These are phyloP conservation scores for Suillus ampliporus DNA, from an alignment of 768 basidiomycete species.

Conservation along the genomic window DNA sequence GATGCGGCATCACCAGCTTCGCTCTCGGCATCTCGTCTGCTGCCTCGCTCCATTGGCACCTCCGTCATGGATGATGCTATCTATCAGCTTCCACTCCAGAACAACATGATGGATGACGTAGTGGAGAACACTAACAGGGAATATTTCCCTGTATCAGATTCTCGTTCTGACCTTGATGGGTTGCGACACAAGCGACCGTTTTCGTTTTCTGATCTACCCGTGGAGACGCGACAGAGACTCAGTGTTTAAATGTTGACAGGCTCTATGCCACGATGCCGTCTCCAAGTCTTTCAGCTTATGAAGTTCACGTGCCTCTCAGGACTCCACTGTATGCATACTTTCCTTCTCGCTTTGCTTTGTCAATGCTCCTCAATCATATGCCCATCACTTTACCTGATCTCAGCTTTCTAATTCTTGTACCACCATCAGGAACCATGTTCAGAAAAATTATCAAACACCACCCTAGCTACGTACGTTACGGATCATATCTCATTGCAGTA, in stretches of 20 bases:
- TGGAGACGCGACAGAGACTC: slow-evolving; percentile 7
- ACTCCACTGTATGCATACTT: slow-evolving; percentile 34
- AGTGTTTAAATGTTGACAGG: slow-evolving; percentile 5
- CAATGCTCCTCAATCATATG: slow-evolving; percentile 25
- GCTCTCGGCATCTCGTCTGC: slow-evolving; percentile 35
- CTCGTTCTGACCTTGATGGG: slow-evolving; percentile 39
- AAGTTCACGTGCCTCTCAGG: slow-evolving; percentile 16
- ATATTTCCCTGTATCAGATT: slow-evolving; percentile 42
- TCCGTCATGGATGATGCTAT: slow-evolving; percentile 26
- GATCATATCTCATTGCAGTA: slow-evolving; percentile 17
- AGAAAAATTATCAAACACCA: slow-evolving; percentile 22
- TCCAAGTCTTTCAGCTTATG: neutral
- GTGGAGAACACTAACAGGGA: slow-evolving; percentile 19
- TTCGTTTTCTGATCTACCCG: slow-evolving; percentile 18
- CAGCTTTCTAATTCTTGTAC: slow-evolving; percentile 21
- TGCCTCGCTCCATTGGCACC: slow-evolving; percentile 25
- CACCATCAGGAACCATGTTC: slow-evolving; percentile 14
- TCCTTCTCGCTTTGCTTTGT: slow-evolving; percentile 15
- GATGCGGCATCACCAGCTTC: slow-evolving; percentile 38
- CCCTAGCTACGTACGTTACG: slow-evolving; percentile 20
- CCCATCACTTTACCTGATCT: slow-evolving; percentile 28
- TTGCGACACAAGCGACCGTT: slow-evolving; percentile 30
- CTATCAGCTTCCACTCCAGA: slow-evolving; percentile 28
- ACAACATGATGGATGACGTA: neutral
- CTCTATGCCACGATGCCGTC: neutral